Evolutionary conservation across 2,329 filamentous ascomycete genomes (phyloP).

Genomic region (Thielaviopsis euricoi): DNA sequence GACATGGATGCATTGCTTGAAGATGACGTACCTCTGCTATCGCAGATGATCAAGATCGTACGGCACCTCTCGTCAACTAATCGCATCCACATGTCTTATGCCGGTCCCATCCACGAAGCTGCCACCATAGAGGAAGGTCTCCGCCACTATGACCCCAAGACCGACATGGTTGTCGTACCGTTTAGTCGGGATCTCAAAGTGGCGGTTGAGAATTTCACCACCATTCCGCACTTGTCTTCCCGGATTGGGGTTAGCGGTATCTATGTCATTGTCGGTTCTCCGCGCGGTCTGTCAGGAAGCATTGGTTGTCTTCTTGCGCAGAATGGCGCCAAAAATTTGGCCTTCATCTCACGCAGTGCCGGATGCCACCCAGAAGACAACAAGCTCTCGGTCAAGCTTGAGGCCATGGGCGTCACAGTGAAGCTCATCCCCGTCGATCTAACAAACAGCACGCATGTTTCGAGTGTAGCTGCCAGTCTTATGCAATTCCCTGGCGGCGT

Average conservation of each 20-base stretch:
- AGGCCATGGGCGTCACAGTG: conserved; percentile 18
- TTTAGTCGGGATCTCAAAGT: conserved; percentile 15
- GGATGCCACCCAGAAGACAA: conserved; percentile 17
- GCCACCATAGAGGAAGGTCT: neutral
- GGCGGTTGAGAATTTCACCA: conserved; percentile 9
- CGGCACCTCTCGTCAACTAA: neutral
- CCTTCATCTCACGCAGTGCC: conserved; percentile 36
- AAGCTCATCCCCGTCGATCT: conserved; percentile 26
- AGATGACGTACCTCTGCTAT: neutral
- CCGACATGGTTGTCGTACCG: conserved; percentile 5
- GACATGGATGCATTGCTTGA: conserved; percentile 5
- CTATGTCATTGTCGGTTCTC: conserved; percentile 39
- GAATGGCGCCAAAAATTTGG: conserved; percentile 34
- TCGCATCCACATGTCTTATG: neutral
- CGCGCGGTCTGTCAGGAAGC: conserved; percentile 38
- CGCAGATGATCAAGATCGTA: conserved; percentile 2
- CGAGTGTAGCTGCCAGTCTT: conserved; percentile 12
- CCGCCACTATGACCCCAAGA: conserved; percentile 2
- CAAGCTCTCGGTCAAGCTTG: conserved; percentile 21
- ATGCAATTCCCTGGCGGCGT: conserved; percentile 16
- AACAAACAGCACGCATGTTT: conserved; percentile 20
- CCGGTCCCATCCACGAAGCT: neutral
- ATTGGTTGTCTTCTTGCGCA: conserved; percentile 33
- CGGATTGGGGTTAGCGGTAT: conserved; percentile 19
- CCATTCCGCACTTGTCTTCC: conserved; percentile 19